Percentiles rank a stretch among this genome's conserved stretches.
These are phyloP conservation scores for Pythium phragmiticola DNA, from an alignment of 352 stramenopile genomes.

Conservation along the genomic window DNA sequence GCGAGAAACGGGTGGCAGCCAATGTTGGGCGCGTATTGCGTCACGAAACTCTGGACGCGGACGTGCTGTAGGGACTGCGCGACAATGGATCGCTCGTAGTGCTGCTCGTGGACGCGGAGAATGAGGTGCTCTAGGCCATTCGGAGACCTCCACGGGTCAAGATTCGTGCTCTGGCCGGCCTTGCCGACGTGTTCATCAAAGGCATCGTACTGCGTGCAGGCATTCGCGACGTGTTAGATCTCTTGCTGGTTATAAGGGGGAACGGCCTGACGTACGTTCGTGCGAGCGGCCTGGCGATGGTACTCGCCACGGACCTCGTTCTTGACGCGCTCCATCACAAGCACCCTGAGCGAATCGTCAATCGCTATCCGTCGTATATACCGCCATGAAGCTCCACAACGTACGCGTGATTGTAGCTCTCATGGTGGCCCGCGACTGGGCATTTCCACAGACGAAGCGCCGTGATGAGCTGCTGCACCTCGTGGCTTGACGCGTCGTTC, in stretches of 20 bases:
- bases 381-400: background rate
- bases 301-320: conserved; percentile 61
- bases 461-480: conserved; percentile 17
- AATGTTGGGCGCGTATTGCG: conserved; percentile 44
- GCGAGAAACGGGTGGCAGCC: conserved; percentile 71
- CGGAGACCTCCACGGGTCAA: conserved; percentile 35
- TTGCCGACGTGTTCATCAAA: conserved; percentile 39
- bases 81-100: conserved; percentile 40
- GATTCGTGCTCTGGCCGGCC: conserved; percentile 53
- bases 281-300: conserved; percentile 45
- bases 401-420: conserved; percentile 20
- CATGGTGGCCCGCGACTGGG: conserved; percentile 11
- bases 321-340: conserved; percentile 61
- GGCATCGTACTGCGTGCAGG: conserved; percentile 40
- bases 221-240: background rate
- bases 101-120: conserved; percentile 38
- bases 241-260: background rate
- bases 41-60: conserved; percentile 45
- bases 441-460: conserved; percentile 14
- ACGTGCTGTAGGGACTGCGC: conserved; percentile 40
- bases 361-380: background rate
- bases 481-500: conserved; percentile 6
- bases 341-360: conserved; percentile 24
- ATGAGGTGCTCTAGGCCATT: conserved; percentile 31
- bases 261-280: conserved; percentile 31